phyloP scores from a whole-genome alignment of 805 yeast species.

The Candida hispaniensis region DNA sequence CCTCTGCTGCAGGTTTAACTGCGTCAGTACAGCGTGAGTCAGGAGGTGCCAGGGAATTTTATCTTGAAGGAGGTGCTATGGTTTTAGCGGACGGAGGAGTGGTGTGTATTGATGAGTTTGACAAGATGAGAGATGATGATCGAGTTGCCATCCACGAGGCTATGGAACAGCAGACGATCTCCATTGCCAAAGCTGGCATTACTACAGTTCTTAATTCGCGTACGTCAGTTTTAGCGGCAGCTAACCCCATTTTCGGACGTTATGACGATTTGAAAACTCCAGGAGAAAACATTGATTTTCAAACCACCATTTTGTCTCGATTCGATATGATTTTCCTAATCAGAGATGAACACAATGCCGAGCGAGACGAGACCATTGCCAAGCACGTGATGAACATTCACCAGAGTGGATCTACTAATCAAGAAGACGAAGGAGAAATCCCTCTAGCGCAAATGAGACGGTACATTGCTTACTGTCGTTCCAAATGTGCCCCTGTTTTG shows the following conservation, averaged over 20 bases:
- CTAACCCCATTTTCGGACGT: slow-evolving; percentile 93
- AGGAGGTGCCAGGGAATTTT: slow-evolving; percentile 69
- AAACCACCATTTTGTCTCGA: slow-evolving; percentile 90
- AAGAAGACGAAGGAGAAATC: slow-evolving; percentile 60
- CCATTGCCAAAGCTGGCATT: slow-evolving; percentile 98
- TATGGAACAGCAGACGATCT: slow-evolving; percentile 98
- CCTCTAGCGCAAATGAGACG: slow-evolving; percentile 86
- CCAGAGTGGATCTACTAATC: slow-evolving; percentile 59
- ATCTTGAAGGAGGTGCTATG: slow-evolving; percentile 99
- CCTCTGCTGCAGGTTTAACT: slow-evolving; percentile 98
- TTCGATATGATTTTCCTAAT: slow-evolving; percentile 98
- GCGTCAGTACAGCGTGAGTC: slow-evolving; percentile 95
- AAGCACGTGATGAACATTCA: slow-evolving; percentile 92
- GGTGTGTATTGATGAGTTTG: slow-evolving; percentile 98
- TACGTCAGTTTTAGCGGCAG: slow-evolving; percentile 95
- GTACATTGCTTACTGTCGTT: slow-evolving; percentile 80
- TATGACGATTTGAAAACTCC: slow-evolving; percentile 94
- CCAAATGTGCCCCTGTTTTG: slow-evolving; percentile 86
- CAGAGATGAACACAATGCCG: slow-evolving; percentile 85
- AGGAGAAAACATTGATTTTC: slow-evolving; percentile 97
- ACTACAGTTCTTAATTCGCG: slow-evolving; percentile 93
- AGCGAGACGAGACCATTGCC: slow-evolving; percentile 80
- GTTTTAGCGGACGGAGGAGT: slow-evolving; percentile 99
- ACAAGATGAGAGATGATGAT: slow-evolving; percentile 98
- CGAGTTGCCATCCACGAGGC: slow-evolving; percentile 99